Evolutionary conservation across 176 grass and related monocot species (phyloP), one percentile per base, ranked within the genome.

Genomic region (Saccharum spontaneum): DNA sequence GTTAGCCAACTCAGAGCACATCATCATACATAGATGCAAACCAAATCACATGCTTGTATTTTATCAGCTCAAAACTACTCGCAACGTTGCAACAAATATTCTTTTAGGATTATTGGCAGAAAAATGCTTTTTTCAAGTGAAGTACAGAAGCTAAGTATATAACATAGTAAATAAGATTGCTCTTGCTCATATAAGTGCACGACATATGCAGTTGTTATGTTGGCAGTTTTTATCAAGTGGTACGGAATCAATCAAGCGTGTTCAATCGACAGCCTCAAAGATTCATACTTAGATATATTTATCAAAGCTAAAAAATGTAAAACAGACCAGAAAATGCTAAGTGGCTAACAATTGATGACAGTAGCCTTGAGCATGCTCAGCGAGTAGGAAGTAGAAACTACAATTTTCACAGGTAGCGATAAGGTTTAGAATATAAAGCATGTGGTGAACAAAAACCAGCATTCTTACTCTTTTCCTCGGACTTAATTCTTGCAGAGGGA

Each of bases 391-490:
- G 2, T 16, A 66, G 16, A 20, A 81, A 43, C 12, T n/a, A 55
- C 13, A 73, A 15, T 33, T 26, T 43, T 39, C 60, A 8, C 45
- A 61, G 15, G 48, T 69, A 48, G 18, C 2, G 0, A 59, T 38
- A 10, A 24, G 16, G 8, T 89, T 60, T 74, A 72, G 50, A 73
- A 18, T 46, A 65, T 13, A 84, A 87, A 67, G 18, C 23, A 87
- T 15, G 44, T 55, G 20, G 20, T 44, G 75, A 46, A 52, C 4
- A 48, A 22, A 50, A 79, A 26, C 61, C 17, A 85, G 61, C 23
- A 63, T 28, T 68, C 86, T 88, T 79, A 87, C 88, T 41, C 23
- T 93, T 93, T 65, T 88, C 89, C 48, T 90, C 91, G 31, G 54
- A 66, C 50, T 83, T 90, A n/a, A 73, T 85, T 82, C 85, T 88